Percentiles rank a stretch among this genome's conserved stretches.
These are phyloP conservation scores for Salix exigua DNA, from an alignment of 345 rosid genomes.

Conservation along the genomic window DNA sequence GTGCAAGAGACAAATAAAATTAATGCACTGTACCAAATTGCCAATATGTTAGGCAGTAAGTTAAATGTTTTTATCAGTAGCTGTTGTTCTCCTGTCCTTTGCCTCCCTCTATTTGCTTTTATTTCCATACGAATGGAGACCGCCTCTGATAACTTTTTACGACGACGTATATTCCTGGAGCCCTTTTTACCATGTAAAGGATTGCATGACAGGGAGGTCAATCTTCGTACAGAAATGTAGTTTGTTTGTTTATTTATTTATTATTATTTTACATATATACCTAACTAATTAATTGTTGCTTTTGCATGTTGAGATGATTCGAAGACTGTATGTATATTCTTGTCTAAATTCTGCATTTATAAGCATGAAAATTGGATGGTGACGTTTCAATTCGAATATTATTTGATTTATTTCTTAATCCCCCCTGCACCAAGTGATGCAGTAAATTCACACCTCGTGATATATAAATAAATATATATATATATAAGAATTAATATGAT, in stretches of 20 bases:
- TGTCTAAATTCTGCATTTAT: not conserved
- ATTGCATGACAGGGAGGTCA: not conserved
- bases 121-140: not conserved
- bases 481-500: no score
- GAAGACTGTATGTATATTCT: no score
- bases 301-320: not conserved
- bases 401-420: no score
- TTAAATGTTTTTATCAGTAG: not conserved
- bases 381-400: not conserved
- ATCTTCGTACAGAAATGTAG: not conserved
- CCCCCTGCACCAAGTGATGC: no score
- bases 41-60: not conserved
- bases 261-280: no score
- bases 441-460: no score
- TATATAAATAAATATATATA: no score
- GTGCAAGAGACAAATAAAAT: no score
- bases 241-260: no score
- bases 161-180: not conserved
- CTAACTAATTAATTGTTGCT: not conserved
- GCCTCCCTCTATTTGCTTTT: not conserved
- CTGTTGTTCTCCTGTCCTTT: not conserved
- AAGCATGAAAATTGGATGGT: not conserved
- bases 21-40: no score
- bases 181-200: not conserved
- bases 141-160: not conserved